A percentile compares a stretch with the other conserved stretches of the same genome.
Conservation (phyloP, 805 yeast species). For the Schwanniomyces vanrijiae region DNA sequence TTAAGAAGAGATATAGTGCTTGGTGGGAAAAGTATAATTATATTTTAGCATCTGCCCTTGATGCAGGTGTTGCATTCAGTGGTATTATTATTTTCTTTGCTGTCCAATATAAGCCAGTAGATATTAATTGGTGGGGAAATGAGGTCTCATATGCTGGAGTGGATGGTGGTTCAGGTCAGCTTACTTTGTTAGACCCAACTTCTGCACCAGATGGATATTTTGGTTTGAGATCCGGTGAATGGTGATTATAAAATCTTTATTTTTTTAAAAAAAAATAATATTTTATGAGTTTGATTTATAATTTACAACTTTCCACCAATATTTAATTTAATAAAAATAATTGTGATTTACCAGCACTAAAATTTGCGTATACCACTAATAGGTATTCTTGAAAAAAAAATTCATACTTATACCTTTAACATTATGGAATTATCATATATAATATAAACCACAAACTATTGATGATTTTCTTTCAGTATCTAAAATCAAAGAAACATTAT, state of each 20-base stretch:
- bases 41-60: constrained; percentile 49
- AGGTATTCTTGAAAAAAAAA: no score
- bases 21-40: constrained; percentile 74
- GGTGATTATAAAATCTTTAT: background rate
- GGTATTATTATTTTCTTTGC: constrained; percentile 57
- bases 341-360: no score
- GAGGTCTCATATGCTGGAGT: constrained; percentile 22
- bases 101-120: constrained; percentile 42
- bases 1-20: constrained; percentile 42
- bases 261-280: no score
- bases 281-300: no score
- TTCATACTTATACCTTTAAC: no score
- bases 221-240: constrained; percentile 26
- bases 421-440: no score
- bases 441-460: no score
- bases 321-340: no score
- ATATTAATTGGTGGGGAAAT: constrained; percentile 65
- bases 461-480: no score
- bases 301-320: no score
- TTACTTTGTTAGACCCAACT: constrained; percentile 14
- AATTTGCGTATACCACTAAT: no score
- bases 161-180: constrained; percentile 24
- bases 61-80: constrained; percentile 58
- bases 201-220: constrained; percentile 33
- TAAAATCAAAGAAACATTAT: no score